These are phyloP conservation scores for Paramecium biaurelia DNA, from an alignment of 73 alveolate species.

Conservation along the genomic window DNA sequence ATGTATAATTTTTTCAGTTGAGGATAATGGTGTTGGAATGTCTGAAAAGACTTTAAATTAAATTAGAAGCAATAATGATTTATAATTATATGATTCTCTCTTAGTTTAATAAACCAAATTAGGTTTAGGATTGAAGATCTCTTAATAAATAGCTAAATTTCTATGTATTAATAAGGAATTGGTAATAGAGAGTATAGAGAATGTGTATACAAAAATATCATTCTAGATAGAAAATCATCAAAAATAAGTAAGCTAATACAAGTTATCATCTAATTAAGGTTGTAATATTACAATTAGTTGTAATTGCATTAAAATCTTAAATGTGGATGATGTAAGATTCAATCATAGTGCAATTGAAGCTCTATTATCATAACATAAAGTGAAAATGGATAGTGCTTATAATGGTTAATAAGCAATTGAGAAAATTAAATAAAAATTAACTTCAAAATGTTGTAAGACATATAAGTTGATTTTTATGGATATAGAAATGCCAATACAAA, in stretches of 20 bases:
- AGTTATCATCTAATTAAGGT: neutral
- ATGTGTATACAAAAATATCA: neutral
- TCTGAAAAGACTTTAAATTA: neutral
- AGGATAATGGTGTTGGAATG: conserved; percentile 32
- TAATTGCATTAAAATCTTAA: neutral
- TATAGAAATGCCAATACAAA: neutral
- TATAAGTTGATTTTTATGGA: conserved; percentile 18
- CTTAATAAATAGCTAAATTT: conserved; percentile 25
- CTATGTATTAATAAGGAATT: neutral
- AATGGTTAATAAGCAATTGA: conserved; percentile 17
- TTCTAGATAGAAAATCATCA: neutral
- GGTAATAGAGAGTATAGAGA: neutral
- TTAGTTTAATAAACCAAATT: neutral
- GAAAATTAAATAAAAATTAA: neutral
- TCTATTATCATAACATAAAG: neutral
- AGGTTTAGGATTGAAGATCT: conserved; percentile 8
- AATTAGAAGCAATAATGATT: neutral
- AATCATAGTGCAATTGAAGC: conserved; percentile 23
- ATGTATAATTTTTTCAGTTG: neutral
- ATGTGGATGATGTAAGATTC: conserved; percentile 7
- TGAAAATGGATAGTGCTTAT: conserved; percentile 19
- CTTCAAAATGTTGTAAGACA: neutral
- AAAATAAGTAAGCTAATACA: neutral
- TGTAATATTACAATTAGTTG: neutral
- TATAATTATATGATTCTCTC: neutral